Base-by-base conservation (phyloP, 331 rosid species). In the Quercus phellos region DNA sequence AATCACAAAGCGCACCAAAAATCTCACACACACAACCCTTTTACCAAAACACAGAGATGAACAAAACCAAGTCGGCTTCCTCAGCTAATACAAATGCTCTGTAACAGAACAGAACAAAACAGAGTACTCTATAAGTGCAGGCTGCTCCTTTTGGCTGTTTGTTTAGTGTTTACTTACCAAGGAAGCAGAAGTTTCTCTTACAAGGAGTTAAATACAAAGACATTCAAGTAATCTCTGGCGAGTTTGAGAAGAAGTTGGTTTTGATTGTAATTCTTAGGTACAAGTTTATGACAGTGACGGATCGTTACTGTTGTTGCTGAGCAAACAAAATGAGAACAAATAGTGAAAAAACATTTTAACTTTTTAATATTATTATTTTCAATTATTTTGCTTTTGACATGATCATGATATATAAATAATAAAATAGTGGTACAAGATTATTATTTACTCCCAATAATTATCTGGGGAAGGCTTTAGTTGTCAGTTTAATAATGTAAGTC, bases 191-290 rank as follows among this genome's bases (percentile, higher is more conserved):
- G 18, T 79, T 53, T 35, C 21, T 5, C 21, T 9, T 61, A 6
- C 10, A 32, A 34, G 26, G 72, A 61, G 78, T 75, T 75, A 75
- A 26, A 66, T 1, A 4, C 4, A 3, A 17, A 0, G 34, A 18
- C 75, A 73, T 79, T 79, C 86, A 84, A 84, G 59, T 43, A 10
- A 29, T 56, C 69, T 6, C 70, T 64, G 87, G 46, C 70, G 72
- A 63, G 21, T 50, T 2, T 12, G 0, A 61, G 46, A 73, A 67
- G 79, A 17, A 32, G 5, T 32, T 3, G 6, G 51, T 18, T 66
- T 18, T 4, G 71, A 22, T 34, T 66, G 26, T 18, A 61, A 22
- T 27, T 27, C n/a, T 34, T 18, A n/a, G 22, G 11, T 14, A 32
- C 50, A 34, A 51, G 27, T 34, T 66, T 34, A 7, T 32, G 24